Conservation (phyloP, 495 filamentous ascomycete species). For the Penicillium cinerascens region DNA sequence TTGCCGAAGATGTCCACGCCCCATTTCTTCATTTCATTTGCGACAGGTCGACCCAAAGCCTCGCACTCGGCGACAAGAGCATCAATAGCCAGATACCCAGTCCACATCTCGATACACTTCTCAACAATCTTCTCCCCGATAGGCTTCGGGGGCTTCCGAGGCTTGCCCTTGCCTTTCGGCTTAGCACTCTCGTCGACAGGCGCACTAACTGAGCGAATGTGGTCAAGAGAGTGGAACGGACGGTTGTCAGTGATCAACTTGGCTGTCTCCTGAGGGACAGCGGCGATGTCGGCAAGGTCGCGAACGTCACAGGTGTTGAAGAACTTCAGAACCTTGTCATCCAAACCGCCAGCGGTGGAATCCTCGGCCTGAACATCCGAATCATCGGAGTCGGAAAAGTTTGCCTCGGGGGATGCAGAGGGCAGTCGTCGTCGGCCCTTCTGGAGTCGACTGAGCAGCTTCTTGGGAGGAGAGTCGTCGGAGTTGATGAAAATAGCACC, state of each 20-base stretch:
- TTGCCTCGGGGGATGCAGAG: slow-evolving; percentile 40
- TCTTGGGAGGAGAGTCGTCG: slow-evolving; percentile 34
- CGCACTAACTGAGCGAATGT: slow-evolving; percentile 59
- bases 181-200: slow-evolving; percentile 40
- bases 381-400: slow-evolving; percentile 49
- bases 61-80: slow-evolving; percentile 71
- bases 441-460: slow-evolving; percentile 50
- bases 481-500: slow-evolving; percentile 19
- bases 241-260: slow-evolving; percentile 61
- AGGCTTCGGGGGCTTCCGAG: slow-evolving; percentile 48
- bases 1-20: slow-evolving; percentile 71
- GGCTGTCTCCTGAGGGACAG: slow-evolving; percentile 63
- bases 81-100: slow-evolving; percentile 75
- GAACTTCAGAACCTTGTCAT: slow-evolving; percentile 65
- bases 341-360: slow-evolving; percentile 39
- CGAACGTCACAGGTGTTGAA: slow-evolving; percentile 74
- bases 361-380: slow-evolving; percentile 51
- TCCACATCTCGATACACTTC: slow-evolving; percentile 67
- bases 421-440: slow-evolving; percentile 53
- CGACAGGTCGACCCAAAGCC: slow-evolving; percentile 62
- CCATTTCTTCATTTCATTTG: slow-evolving; percentile 70
- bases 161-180: slow-evolving; percentile 42
- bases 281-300: slow-evolving; percentile 74
- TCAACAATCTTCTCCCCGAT: slow-evolving; percentile 72
- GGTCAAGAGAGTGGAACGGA: slow-evolving; percentile 62